Percentiles rank a stretch among this genome's conserved stretches.
Conservation (phyloP, 2,329 filamentous ascomycete genomes). For the Nannizziopsis arthrosporioides region DNA sequence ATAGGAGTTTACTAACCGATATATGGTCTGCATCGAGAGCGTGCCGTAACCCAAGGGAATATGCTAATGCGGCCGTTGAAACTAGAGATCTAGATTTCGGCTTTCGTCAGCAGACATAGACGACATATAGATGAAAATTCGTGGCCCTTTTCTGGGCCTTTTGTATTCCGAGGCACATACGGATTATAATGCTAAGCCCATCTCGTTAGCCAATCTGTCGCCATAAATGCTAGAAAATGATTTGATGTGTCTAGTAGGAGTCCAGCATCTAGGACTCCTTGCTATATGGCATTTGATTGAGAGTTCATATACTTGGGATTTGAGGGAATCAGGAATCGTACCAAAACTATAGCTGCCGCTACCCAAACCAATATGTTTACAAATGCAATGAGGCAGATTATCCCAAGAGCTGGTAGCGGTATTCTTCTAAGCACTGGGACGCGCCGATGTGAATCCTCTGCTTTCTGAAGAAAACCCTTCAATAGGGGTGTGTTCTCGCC, state of each 20-base stretch:
- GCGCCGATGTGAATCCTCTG: conserved; percentile 38
- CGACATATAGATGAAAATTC: not conserved
- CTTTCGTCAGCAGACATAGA: not conserved
- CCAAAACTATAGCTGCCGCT: conserved; percentile 46
- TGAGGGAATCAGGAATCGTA: conserved; percentile 23
- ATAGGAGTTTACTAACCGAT: conserved; percentile 34
- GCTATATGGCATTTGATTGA: too few species aligned
- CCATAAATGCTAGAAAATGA: too few species aligned
- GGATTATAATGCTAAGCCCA: conserved; percentile 7
- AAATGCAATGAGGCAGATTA: conserved; percentile 43
- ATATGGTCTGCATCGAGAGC: conserved; percentile 97
- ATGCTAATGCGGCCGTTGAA: conserved; percentile 71
- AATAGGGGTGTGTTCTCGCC: conserved; percentile 6
- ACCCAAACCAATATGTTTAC: conserved; percentile 50
- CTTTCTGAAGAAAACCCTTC: conserved; percentile 26
- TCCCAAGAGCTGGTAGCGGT: conserved; percentile 46
- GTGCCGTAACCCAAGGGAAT: conserved; percentile 80
- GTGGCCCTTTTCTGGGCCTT: not conserved
- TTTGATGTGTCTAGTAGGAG: too few species aligned
- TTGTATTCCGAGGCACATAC: not conserved
- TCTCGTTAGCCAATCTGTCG: not conserved
- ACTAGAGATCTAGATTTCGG: conserved; percentile 45
- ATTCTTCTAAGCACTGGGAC: conserved; percentile 46
- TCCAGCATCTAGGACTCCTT: too few species aligned
- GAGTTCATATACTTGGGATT: not conserved